Base-by-base conservation (phyloP, 805 yeast species). In the Saccharomycopsis babjevae region DNA sequence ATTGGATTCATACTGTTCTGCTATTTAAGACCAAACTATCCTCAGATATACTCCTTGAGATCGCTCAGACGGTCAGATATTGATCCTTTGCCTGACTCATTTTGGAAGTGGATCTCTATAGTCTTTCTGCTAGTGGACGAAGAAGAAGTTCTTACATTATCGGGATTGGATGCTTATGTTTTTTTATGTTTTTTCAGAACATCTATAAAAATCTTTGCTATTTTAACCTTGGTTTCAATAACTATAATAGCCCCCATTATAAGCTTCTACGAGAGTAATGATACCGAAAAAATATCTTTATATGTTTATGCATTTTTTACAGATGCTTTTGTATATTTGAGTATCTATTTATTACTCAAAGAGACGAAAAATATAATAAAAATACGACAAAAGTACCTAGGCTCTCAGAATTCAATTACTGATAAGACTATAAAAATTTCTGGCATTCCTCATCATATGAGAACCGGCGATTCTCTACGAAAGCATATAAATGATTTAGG, bases 81-180 rank as follows among this genome's bases (percentile, higher is more conserved):
- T 38, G 75, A 75, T 61, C 72, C 72, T 38, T 71, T 82, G 20
- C 85, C 86, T 3, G 70, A 71, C 56, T 71, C 78, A 30, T 68
- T 80, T 50, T 76, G 82, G 58, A 81, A 83, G 1, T 83, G 86
- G 86, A 73, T 82, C 2, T 76, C 76, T 1, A 75, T 79, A 2
- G 71, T 83, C 16, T 74, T 74, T 65, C 68, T 71, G 13, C 77
- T 82, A 18, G 72, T 73, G 43, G 83, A 81, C 64, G 78, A 77
- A 22, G 52, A 46, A 13, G 83, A 82, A 66, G 74, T 83, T 3
- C 68, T 83, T 56, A 80, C 81, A 52, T 78, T 81, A 55, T 83
- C 85, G 3, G 99, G 99, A 0, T 74, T 93, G 56, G 99, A 93
- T 74, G 97, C 97, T 0, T 91, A 82, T 73, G 98, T 94, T 54